Base-by-base conservation (phyloP, 2,329 filamentous ascomycete genomes). In the Colletotrichum eleusines region DNA sequence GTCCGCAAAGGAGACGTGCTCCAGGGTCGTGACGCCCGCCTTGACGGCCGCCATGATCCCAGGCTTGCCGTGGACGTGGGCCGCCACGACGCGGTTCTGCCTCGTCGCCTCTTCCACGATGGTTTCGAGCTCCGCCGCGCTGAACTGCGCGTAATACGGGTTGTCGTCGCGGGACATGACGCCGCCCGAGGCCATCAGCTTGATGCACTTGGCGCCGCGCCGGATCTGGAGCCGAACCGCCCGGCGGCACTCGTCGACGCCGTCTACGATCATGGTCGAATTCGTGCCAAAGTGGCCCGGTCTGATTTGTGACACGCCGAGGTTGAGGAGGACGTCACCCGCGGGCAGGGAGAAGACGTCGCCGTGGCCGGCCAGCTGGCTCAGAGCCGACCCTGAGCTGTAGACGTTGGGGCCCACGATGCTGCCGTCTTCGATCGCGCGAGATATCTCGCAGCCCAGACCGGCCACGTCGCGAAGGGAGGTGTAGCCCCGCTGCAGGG, bases 391-490 rank as follows among this genome's bases (percentile, higher is more conserved):
- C n/a, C 84, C 79, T 2, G 84, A 79, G 0, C 81, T 82, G 77
- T 87, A 88, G 11, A 88, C 81, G 63, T 84, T 84, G 0, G 84
- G 85, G 0, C 85, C 85, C 3, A 83, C 74, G 23, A 87, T 79
- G n/a, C 76, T 77, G 2, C 84, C 84, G 28, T 77, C 67, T 16
- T 68, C 57, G 4, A 73, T 59, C n/a, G 69, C 72, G 40, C 74
- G 67, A 7, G 71, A 72, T 3, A 68, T 63, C 31, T 72, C 61
- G 3, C 73, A 73, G 23, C 63, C 72, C 0, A 69, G 53, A 1
- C 75, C 72, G 44, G 84, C 81, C 9, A 87, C 76, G 70, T 87
- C 86, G 26, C 85, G 79, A 4, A 87, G 79, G 18, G 83, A 85
- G 0, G 86, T 88, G 77, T 86, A 87, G 5, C 86, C 86, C 5